Percentiles rank a stretch among this genome's conserved stretches.
These are phyloP conservation scores for Syncephalastrum sp. DNA, from an alignment of 371 early-diverging fungal species.

Conservation along the genomic window DNA sequence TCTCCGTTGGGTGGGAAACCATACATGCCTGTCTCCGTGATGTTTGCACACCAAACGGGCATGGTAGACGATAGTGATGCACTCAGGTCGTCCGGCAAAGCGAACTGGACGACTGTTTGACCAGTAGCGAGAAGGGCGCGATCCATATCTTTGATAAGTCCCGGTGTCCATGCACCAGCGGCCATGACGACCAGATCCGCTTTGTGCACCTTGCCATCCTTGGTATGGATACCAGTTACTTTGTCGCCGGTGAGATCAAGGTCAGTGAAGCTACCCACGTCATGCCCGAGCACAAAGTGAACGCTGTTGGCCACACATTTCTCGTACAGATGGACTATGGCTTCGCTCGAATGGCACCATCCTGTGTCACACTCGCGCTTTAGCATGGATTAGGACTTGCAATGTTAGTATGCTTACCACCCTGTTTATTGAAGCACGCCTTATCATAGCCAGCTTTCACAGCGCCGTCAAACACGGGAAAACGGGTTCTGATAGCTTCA, in stretches of 20 bases:
- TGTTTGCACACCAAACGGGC: slow-evolving; percentile 57
- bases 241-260: slow-evolving; percentile 16
- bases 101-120: slow-evolving; percentile 55
- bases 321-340: slow-evolving; percentile 31
- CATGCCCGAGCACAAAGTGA: slow-evolving; percentile 31
- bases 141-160: slow-evolving; percentile 37
- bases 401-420: slow-evolving; percentile 20
- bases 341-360: slow-evolving; percentile 43
- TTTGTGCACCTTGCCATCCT: slow-evolving; percentile 36
- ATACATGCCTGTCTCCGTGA: slow-evolving; percentile 36
- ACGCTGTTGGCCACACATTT: slow-evolving; percentile 39
- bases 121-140: slow-evolving; percentile 45
- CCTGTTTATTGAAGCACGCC: slow-evolving; percentile 39
- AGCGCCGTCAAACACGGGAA: slow-evolving; percentile 32
- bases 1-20: slow-evolving; percentile 17
- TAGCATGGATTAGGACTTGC: not conserved
- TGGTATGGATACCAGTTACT: slow-evolving; percentile 46
- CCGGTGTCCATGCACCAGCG: slow-evolving; percentile 57
- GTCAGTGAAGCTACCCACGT: slow-evolving; percentile 15
- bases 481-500: slow-evolving; percentile 25
- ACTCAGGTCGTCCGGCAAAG: slow-evolving; percentile 18
- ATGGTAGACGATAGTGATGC: slow-evolving; percentile 6
- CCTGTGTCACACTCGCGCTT: slow-evolving; percentile 14
- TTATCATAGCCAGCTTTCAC: slow-evolving; percentile 32
- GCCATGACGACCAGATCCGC: slow-evolving; percentile 49